Evolutionary conservation across 345 rosid species (phyloP), one percentile per base, ranked within the genome.

Genomic region (Sisymbrium altissimum): DNA sequence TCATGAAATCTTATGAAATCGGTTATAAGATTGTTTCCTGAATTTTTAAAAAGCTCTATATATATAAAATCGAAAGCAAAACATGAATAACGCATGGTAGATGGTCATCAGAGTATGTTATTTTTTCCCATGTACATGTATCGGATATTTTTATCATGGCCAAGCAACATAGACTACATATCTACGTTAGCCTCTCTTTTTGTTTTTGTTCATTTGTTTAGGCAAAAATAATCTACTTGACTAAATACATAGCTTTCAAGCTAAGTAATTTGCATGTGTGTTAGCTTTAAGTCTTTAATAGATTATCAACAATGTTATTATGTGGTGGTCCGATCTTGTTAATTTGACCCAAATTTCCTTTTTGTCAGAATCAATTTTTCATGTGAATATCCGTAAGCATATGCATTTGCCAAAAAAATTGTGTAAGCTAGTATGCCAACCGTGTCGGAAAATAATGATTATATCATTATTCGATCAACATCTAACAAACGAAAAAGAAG

Each of bases 271-370:
- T 64, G 71, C 17, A 35, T 17, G 25, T 15, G 59, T 44, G 0
- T 36, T 40, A 40, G 44, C 46, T 66, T 66, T 66, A 58, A 74
- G 25, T 3, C 25, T 23, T n/a, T n/a, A n/a, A n/a, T n/a, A n/a
- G 72, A 45, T 58, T 39, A 46, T 74, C 67, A n/a, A 66, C 58
- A 38, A 30, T 41, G 68, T 61, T 67, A 74, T 67, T 53, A 74
- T 74, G 66, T 43, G 54, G 61, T 58, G 53, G 44, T 74, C 67
- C 50, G 48, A 6, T 39, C 35, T 56, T 36, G 35, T 66, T 38
- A 39, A 60, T 48, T 59, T 58, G 45, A 48, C 66, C 55, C 68
- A 17, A 43, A 36, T 36, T 65, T 58, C 19, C 35, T n/a, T 35
- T 44, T 57, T 18, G 17, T 36, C 70, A 43, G n/a, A 38, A 23